A percentile compares a stretch with the other conserved stretches of the same genome.
These are phyloP conservation scores for Yamadazyma buinensis DNA, from an alignment of 1,139 yeast genomes.

Conservation along the genomic window DNA sequence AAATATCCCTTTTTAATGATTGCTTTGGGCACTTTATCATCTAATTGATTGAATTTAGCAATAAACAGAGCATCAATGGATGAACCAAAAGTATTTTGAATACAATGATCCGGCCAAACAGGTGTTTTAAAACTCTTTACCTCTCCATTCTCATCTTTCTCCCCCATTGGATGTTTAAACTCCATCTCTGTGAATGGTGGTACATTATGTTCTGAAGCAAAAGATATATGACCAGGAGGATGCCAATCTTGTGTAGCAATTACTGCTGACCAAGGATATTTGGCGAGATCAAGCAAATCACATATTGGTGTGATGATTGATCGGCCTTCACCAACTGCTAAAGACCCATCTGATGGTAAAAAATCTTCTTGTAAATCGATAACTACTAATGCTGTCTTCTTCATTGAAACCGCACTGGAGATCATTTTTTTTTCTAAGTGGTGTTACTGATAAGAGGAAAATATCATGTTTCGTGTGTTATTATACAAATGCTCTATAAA, in stretches of 20 bases:
- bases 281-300: slow-evolving; percentile 30
- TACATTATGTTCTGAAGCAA: slow-evolving; percentile 64
- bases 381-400: slow-evolving; percentile 53
- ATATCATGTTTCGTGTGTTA: no score
- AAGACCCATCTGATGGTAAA: slow-evolving; percentile 69
- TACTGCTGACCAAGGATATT: slow-evolving; percentile 55
- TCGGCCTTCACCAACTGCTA: slow-evolving; percentile 72
- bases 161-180: slow-evolving; percentile 51
- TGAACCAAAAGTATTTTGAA: slow-evolving; percentile 67
- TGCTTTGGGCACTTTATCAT: slow-evolving; percentile 23
- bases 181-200: slow-evolving; percentile 50
- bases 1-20: slow-evolving; percentile 68
- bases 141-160: slow-evolving; percentile 23
- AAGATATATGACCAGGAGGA: slow-evolving; percentile 71
- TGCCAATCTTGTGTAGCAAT: slow-evolving; percentile 91
- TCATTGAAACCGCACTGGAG: background rate
- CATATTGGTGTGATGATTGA: slow-evolving; percentile 50
- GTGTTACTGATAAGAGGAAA: no score
- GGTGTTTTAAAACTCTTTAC: slow-evolving; percentile 34
- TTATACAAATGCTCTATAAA: background rate
- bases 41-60: slow-evolving; percentile 20
- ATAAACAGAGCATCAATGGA: slow-evolving; percentile 49
- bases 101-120: slow-evolving; percentile 92
- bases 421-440: no score
- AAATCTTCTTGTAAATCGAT: slow-evolving; percentile 87